Conservation (phyloP, 768 basidiomycete species). For the Auricularia cornea region DNA sequence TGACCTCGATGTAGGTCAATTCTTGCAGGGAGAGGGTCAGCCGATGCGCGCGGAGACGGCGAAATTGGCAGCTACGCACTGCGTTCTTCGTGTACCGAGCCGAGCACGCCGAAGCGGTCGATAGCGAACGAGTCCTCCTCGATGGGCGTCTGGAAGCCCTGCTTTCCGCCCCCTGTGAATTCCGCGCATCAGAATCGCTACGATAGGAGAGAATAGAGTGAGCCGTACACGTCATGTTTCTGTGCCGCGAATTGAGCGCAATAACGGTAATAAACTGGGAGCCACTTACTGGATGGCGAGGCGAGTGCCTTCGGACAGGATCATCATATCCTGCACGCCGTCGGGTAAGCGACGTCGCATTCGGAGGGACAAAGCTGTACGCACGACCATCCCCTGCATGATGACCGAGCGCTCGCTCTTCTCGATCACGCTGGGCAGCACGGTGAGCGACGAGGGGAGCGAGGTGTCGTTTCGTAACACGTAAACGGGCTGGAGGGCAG, state of each 20-base stretch:
- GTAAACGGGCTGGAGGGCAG: background rate
- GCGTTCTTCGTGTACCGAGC: slow-evolving; percentile 25
- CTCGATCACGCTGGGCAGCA: slow-evolving; percentile 29
- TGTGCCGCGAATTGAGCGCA: slow-evolving; percentile 2
- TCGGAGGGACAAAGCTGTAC: too few relatives aligned
- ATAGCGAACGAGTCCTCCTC: slow-evolving; percentile 23
- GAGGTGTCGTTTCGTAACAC: slow-evolving; percentile 17
- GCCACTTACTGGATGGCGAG: slow-evolving; percentile 30
- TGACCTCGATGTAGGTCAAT: background rate
- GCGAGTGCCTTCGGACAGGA: slow-evolving; percentile 27
- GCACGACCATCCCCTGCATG: slow-evolving; percentile 25
- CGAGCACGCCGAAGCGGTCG: slow-evolving; percentile 24
- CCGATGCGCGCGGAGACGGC: background rate
- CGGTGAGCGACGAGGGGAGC: slow-evolving; percentile 24
- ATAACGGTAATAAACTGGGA: too few relatives aligned
- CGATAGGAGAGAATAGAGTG: too few relatives aligned
- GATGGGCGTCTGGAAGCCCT: slow-evolving; percentile 29
- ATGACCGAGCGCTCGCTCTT: slow-evolving; percentile 28
- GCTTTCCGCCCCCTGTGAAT: slow-evolving; percentile 18
- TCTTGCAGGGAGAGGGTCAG: background rate
- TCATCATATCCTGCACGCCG: slow-evolving; percentile 23
- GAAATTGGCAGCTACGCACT: slow-evolving; percentile 6
- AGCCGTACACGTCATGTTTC: slow-evolving; percentile 27
- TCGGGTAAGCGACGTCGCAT: too few relatives aligned
- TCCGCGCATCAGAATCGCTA: too few relatives aligned